Base-by-base conservation (phyloP, 2,329 filamentous ascomycete species). In the Fusarium circinatum region DNA sequence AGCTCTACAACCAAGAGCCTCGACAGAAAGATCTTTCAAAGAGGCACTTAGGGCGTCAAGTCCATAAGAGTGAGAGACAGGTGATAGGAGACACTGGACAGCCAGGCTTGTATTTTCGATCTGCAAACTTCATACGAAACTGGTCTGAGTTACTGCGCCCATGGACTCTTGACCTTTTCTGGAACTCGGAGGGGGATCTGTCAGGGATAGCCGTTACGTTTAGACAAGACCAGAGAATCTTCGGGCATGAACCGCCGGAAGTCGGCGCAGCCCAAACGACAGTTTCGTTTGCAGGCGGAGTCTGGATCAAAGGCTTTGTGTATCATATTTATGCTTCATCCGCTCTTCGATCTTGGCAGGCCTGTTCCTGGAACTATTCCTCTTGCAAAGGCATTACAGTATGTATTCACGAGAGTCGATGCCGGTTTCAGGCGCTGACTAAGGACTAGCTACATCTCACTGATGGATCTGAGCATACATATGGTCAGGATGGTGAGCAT, bases 221-320 rank as follows among this genome's bases (percentile, higher is more conserved):
- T 30, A 5, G 4, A n/a, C 0, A 30, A 17, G 52, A 41, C 7
- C 11, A 30, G 8, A 55, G 36, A 41, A 14, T 55, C 2, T 55
- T 55, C 2, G 36, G 52, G 0, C 22, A 55, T n/a, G 3, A 41
- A 20, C 15, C 26, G 6, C 32, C 5, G 12, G 30, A 32, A 32
- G 5, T 6, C 5, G 36, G 24, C 5, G 3, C 20, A 22, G 7
- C 0, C 2, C 14, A 55, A 2, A n/a, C 51, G 1, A 55, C 36
- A 4, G 26, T 4, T 3, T 41, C 36, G 0, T 41, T 55, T 4
- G 0, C 17, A 8, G 24, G 26, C 2, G 36, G 52, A 0, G 11
- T 30, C 22, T 41, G 36, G 52, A 41, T 55, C 5, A 24, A 24
- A 2, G 36, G 36, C 12, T 55, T 41, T 18, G 36, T 55, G 2